Conservation (phyloP, 2,329 filamentous ascomycete species). For the Scedosporium boydii region DNA sequence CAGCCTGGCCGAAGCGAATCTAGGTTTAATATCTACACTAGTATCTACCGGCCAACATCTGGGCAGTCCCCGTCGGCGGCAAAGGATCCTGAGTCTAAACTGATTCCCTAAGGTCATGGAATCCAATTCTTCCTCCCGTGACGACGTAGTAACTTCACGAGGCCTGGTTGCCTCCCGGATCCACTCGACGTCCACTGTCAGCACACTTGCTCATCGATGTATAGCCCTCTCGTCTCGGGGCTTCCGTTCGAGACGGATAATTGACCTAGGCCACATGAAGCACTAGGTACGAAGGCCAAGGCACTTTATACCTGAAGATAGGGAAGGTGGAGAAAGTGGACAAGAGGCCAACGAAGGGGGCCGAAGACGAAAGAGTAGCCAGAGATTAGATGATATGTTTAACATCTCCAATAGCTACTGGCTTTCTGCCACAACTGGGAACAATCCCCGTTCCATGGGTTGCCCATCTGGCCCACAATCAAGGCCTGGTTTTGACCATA, state of each 20-base stretch:
- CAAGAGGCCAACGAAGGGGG: background rate
- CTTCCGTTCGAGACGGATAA: background rate
- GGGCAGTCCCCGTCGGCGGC: background rate
- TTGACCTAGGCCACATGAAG: background rate
- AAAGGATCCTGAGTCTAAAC: background rate
- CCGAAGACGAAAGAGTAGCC: background rate
- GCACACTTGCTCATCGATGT: background rate
- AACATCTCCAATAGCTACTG: background rate
- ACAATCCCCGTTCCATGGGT: background rate
- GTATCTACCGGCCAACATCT: background rate
- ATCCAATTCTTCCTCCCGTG: background rate
- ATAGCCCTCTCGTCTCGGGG: background rate
- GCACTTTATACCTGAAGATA: background rate
- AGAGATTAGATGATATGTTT: background rate
- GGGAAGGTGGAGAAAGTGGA: background rate
- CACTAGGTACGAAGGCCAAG: background rate
- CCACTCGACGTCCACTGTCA: background rate
- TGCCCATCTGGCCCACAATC: background rate
- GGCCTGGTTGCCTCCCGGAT: background rate
- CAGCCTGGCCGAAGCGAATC: too few species aligned
- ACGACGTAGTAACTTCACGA: background rate
- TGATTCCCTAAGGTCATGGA: background rate
- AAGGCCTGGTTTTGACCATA: background rate
- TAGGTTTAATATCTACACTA: too few species aligned
- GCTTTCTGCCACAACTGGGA: background rate